Conservation (phyloP, 163 green algal species). For the Scenedesmus sp. region DNA sequence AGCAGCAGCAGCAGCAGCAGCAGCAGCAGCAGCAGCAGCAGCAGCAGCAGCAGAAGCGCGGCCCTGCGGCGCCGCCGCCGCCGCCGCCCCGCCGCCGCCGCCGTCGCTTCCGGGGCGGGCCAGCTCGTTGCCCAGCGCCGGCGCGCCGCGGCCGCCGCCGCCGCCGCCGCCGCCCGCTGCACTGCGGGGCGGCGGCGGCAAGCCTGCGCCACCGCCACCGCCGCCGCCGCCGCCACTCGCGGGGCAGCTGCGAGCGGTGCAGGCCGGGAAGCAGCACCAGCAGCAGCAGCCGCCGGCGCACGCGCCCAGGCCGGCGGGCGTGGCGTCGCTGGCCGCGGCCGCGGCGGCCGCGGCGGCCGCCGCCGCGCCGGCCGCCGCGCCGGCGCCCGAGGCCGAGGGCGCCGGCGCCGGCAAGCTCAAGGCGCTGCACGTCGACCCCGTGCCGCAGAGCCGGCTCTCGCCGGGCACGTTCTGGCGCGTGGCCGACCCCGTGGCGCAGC, state of each 20-base stretch:
- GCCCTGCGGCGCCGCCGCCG: too few species aligned
- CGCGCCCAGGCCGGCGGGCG: background rate
- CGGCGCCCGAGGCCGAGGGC: background rate
- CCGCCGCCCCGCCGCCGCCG: too few species aligned
- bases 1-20: background rate
- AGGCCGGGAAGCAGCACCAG: background rate
- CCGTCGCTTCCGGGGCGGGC: too few species aligned
- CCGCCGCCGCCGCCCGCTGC: background rate
- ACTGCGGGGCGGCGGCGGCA: too few species aligned
- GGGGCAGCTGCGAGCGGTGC: too few species aligned
- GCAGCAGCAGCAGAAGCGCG: background rate
- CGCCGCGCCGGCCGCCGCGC: background rate
- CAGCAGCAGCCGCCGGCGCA: background rate
- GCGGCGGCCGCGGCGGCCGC: constrained; percentile 4
- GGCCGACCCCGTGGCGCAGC: constrained; percentile 4
- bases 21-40: constrained; percentile 35
- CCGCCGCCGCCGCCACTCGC: too few species aligned
- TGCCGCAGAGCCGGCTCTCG: constrained; percentile 8
- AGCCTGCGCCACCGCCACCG: too few species aligned
- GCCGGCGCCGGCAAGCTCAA: background rate
- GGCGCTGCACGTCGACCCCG: constrained; percentile 33
- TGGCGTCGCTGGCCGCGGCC: constrained; percentile 3
- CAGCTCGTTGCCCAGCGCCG: too few species aligned
- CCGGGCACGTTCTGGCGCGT: constrained; percentile 27
- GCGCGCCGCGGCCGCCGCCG: background rate